These are phyloP conservation scores for Macrophomina pseudophaseolina DNA, from an alignment of 2,329 filamentous ascomycete genomes.

Conservation along the genomic window DNA sequence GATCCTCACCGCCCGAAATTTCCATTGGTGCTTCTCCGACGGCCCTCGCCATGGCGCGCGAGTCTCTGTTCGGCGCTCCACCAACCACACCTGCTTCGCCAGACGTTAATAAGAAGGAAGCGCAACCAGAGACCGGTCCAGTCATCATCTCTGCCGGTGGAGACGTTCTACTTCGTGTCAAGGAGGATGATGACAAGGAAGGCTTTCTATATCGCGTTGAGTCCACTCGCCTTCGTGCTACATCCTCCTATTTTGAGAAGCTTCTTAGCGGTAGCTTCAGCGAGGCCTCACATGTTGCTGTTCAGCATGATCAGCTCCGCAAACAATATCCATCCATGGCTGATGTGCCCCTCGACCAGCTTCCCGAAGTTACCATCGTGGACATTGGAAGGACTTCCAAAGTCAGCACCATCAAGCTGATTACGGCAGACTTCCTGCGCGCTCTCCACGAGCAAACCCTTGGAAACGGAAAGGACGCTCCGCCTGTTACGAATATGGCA, in stretches of 20 bases:
- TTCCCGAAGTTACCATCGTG: slow-evolving; percentile 69
- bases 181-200: slow-evolving; percentile 64
- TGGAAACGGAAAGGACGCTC: slow-evolving; percentile 38
- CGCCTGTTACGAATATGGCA: slow-evolving; percentile 66
- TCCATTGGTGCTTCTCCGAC: not conserved
- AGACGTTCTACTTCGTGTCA: slow-evolving; percentile 69
- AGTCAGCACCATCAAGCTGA: slow-evolving; percentile 62
- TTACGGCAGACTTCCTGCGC: slow-evolving; percentile 70
- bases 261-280: slow-evolving; percentile 69
- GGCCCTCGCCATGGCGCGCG: slow-evolving; percentile 4
- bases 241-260: slow-evolving; percentile 73
- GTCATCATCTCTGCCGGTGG: slow-evolving; percentile 62
- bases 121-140: slow-evolving; percentile 37
- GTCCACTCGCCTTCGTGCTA: slow-evolving; percentile 60
- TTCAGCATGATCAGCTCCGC: slow-evolving; percentile 57
- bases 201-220: slow-evolving; percentile 67
- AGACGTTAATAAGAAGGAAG: slow-evolving; percentile 32
- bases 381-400: slow-evolving; percentile 72
- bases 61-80: slow-evolving; percentile 21
- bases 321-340: slow-evolving; percentile 54
- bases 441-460: slow-evolving; percentile 66
- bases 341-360: slow-evolving; percentile 55
- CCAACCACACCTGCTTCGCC: slow-evolving; percentile 25
- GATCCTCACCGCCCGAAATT: not conserved
- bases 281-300: slow-evolving; percentile 63